Evolutionary conservation across 768 basidiomycete species (phyloP).

Genomic region (Boletus subcaerulescens): DNA sequence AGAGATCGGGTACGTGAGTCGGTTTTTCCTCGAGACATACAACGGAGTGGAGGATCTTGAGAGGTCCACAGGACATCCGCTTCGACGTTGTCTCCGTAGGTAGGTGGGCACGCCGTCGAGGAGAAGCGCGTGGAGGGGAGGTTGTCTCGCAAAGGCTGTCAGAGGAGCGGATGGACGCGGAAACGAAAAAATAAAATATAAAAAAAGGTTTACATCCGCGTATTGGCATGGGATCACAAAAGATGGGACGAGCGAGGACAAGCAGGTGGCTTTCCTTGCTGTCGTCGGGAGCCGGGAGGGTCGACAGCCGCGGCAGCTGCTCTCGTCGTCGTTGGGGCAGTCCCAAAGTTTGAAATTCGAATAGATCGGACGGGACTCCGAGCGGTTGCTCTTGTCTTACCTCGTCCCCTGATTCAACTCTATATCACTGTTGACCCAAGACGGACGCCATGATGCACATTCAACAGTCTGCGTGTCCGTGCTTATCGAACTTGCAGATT

Average conservation of each 20-base stretch:
- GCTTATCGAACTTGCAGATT: constrained; percentile 2
- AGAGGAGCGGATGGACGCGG: constrained; percentile 23
- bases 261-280: constrained; percentile 18
- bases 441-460: background rate
- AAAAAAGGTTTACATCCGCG: constrained; percentile 33
- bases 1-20: constrained; percentile 19
- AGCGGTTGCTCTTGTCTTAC: background rate
- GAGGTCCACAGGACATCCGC: constrained; percentile 23
- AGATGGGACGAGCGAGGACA: constrained; percentile 18
- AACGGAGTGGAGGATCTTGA: constrained; percentile 14
- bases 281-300: constrained; percentile 27
- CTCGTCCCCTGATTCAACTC: background rate
- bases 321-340: constrained; percentile 20
- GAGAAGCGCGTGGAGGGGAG: constrained; percentile 8
- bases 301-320: constrained; percentile 22
- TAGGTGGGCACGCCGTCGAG: constrained; percentile 6
- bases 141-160: constrained; percentile 2
- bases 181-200: constrained; percentile 32
- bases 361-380: constrained; percentile 5
- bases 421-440: background rate
- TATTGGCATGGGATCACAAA: constrained; percentile 24
- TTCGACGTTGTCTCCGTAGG: constrained; percentile 8
- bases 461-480: background rate
- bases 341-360: constrained; percentile 23
- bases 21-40: constrained; percentile 14